Percentiles rank a stretch among this genome's conserved stretches.
Evolutionary conservation across 257 asterid species (phyloP).

Genomic region (Solanum pimpinellifolium): DNA sequence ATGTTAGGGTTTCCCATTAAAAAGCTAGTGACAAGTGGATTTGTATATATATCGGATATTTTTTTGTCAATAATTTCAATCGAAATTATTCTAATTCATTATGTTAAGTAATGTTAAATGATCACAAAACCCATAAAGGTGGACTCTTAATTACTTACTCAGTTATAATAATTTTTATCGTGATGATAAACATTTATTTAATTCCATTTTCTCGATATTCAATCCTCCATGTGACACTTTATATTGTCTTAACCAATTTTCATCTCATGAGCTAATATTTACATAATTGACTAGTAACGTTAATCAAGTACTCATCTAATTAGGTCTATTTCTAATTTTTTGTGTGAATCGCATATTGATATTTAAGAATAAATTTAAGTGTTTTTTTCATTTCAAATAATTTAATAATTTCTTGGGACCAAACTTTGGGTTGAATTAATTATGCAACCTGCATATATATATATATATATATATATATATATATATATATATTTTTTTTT

Average conservation of each 20-base stretch:
- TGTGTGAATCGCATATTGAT: not conserved
- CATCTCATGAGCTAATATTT: not conserved
- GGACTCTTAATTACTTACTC: not conserved
- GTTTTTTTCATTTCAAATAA: not conserved
- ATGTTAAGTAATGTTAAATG: not conserved
- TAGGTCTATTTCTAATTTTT: not conserved
- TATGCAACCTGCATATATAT: not conserved
- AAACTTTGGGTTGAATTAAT: not conserved
- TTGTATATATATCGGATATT: not conserved
- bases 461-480: not conserved
- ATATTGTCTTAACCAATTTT: not conserved
- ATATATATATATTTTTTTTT: not conserved
- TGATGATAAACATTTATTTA: not conserved
- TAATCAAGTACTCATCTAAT: not conserved
- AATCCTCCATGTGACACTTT: not conserved
- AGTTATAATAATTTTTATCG: not conserved
- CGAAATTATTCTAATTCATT: not conserved
- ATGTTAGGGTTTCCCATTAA: not conserved
- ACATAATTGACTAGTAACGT: not conserved
- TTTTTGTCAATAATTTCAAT: not conserved
- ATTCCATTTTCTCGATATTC: not conserved
- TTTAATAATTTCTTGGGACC: not conserved
- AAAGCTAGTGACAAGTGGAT: not conserved
- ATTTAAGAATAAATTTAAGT: not conserved
- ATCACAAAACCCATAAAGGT: not conserved